These are phyloP conservation scores for Gaeumannomyces tritici DNA, from an alignment of 2,329 filamentous ascomycete genomes.

Conservation along the genomic window DNA sequence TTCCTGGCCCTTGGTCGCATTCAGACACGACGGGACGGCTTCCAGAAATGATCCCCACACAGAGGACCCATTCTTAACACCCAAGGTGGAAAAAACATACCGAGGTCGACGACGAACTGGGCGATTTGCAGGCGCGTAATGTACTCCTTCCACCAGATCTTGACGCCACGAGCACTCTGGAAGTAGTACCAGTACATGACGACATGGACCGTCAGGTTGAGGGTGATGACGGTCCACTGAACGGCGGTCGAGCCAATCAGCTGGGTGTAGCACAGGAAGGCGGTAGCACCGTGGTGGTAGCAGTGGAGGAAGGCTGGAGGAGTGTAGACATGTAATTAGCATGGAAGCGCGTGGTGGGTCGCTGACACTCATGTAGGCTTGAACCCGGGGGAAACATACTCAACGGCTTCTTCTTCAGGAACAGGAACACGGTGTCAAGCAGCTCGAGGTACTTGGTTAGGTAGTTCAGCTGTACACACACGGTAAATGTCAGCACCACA, in stretches of 20 bases:
- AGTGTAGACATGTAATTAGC: slow-evolving; percentile 17
- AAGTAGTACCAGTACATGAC: slow-evolving; percentile 99
- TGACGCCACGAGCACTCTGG: slow-evolving; percentile 90
- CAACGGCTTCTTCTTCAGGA: slow-evolving; percentile 98
- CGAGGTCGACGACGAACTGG: slow-evolving; percentile 94
- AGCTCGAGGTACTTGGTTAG: slow-evolving; percentile 96
- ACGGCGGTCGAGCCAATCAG: slow-evolving; percentile 87
- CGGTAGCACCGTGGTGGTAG: slow-evolving; percentile 96
- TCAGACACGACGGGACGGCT: neutral
- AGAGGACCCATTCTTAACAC: neutral
- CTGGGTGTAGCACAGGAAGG: slow-evolving; percentile 95
- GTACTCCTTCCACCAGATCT: slow-evolving; percentile 99
- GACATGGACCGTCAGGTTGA: slow-evolving; percentile 91
- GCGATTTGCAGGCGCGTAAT: slow-evolving; percentile 95
- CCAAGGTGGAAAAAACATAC: slow-evolving; percentile 41
- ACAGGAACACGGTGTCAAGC: slow-evolving; percentile 90
- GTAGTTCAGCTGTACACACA: slow-evolving; percentile 70
- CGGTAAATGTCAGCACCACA: neutral
- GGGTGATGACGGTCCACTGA: slow-evolving; percentile 86
- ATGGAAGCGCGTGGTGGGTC: neutral
- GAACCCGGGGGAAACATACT: slow-evolving; percentile 39
- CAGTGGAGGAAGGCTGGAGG: slow-evolving; percentile 85
- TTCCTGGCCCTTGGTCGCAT: neutral
- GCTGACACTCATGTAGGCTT: neutral
- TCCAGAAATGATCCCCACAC: neutral